Conservation (phyloP, 2,329 filamentous ascomycete species). For the Salinomyces thailandicus region DNA sequence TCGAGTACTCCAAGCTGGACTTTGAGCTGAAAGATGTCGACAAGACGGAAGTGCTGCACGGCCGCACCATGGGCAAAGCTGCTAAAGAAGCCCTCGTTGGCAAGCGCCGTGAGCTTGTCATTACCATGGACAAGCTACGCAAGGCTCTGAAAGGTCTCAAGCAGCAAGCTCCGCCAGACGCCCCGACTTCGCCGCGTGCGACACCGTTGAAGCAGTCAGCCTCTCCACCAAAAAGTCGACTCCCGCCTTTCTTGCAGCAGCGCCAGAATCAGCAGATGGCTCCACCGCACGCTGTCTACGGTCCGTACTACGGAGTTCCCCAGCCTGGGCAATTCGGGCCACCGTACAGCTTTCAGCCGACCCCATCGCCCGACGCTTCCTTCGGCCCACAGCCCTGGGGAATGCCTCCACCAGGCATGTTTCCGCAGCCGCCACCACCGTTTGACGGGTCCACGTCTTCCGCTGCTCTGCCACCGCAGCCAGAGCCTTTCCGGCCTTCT, state of each 20-base stretch:
- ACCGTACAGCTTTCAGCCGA: conserved; percentile 10
- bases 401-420: conserved; percentile 16
- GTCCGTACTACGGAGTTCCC: conserved; percentile 8
- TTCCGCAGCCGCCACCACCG: conserved; percentile 16
- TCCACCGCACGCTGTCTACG: conserved; percentile 1
- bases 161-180: conserved; percentile 14
- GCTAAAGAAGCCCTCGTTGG: conserved; percentile 23
- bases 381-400: conserved; percentile 14
- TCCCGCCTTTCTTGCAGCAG: conserved; percentile 17
- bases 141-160: conserved; percentile 25
- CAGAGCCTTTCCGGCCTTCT: not conserved
- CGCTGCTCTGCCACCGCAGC: conserved; percentile 7
- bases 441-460: conserved; percentile 23
- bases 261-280: conserved; percentile 5
- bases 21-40: conserved; percentile 27
- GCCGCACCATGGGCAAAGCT: conserved; percentile 21
- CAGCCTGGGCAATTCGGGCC: conserved; percentile 6
- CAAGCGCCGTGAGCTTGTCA: conserved; percentile 26
- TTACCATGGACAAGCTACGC: conserved; percentile 25
- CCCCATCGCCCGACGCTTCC: conserved; percentile 11
- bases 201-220: conserved; percentile 13
- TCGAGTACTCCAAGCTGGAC: conserved; percentile 27
- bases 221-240: conserved; percentile 15
- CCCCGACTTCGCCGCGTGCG: conserved; percentile 16
- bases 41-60: conserved; percentile 29